phyloP scores from a whole-genome alignment of 768 basidiomycete genomes.

The Leucocoprinus sp. region DNA sequence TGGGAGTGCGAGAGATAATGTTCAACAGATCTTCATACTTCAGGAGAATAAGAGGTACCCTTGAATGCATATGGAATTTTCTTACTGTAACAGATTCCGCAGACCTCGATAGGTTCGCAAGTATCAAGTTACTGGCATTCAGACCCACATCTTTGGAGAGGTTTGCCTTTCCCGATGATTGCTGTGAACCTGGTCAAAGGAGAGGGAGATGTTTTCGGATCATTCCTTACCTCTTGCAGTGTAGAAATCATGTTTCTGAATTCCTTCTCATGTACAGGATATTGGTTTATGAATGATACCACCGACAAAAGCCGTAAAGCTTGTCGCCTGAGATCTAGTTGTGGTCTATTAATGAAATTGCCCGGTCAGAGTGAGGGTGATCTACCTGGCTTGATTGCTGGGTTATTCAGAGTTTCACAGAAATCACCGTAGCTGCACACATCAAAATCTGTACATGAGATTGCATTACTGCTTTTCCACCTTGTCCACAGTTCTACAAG shows the following conservation, averaged over 20 bases:
- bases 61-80: neutral
- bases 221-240: slow-evolving; percentile 15
- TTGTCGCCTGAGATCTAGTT: slow-evolving; percentile 31
- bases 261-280: slow-evolving; percentile 13
- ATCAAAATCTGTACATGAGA: slow-evolving; percentile 10
- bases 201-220: neutral
- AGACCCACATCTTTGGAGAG: slow-evolving; percentile 13
- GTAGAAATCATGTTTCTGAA: slow-evolving; percentile 12
- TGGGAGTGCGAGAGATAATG: slow-evolving; percentile 9
- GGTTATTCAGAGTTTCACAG: slow-evolving; percentile 16
- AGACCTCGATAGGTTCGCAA: neutral
- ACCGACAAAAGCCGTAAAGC: slow-evolving; percentile 33
- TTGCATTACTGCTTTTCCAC: slow-evolving; percentile 25
- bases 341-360: neutral
- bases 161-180: slow-evolving; percentile 2
- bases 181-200: neutral
- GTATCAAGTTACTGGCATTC: neutral
- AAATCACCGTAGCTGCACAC: slow-evolving; percentile 17
- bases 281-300: slow-evolving; percentile 17
- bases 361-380: neutral
- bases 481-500: slow-evolving; percentile 65
- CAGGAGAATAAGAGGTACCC: neutral
- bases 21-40: slow-evolving; percentile 8
- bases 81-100: neutral
- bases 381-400: slow-evolving; percentile 13